Percentiles rank a stretch among this genome's conserved stretches.
Evolutionary conservation across 495 filamentous ascomycete genomes (phyloP).

Genomic region (Penicillium atrosanguineum): DNA sequence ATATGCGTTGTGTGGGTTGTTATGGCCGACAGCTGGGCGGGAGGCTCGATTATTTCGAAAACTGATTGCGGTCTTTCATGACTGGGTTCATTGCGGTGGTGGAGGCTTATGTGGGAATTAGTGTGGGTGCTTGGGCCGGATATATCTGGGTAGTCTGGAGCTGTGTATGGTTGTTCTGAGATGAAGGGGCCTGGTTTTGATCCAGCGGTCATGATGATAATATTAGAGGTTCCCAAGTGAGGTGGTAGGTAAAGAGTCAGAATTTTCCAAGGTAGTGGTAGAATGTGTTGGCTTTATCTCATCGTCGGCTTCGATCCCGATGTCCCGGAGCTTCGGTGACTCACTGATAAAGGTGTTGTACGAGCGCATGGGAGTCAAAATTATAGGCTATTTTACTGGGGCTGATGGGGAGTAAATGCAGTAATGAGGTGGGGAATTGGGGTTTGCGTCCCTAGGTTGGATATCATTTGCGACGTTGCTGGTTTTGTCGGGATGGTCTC

Average conservation of each 20-base stretch:
- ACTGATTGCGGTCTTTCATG: constrained; percentile 8
- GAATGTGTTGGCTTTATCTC: neutral
- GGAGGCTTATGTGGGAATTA: constrained; percentile 3
- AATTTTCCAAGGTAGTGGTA: neutral
- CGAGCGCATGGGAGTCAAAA: neutral
- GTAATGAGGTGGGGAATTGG: constrained; percentile 1
- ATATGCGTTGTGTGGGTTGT: constrained; percentile 22
- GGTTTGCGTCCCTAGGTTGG: neutral
- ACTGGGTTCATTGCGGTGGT: neutral
- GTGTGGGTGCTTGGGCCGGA: neutral
- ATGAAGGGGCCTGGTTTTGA: neutral
- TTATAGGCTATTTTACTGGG: neutral
- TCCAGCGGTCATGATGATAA: constrained; percentile 7
- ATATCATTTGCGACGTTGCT: neutral
- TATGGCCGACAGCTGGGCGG: constrained; percentile 18
- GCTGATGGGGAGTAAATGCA: neutral
- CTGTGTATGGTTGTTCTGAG: neutral
- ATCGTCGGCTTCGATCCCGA: neutral
- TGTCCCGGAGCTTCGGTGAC: neutral
- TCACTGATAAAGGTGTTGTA: constrained; percentile 1
- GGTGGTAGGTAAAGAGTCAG: too few species aligned
- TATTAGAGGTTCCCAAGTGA: too few species aligned
- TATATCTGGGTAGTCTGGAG: neutral
- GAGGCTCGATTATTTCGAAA: constrained; percentile 24
- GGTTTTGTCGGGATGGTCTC: neutral